Conservation (phyloP, 345 rosid genomes). For the Pistacia atlantica region DNA sequence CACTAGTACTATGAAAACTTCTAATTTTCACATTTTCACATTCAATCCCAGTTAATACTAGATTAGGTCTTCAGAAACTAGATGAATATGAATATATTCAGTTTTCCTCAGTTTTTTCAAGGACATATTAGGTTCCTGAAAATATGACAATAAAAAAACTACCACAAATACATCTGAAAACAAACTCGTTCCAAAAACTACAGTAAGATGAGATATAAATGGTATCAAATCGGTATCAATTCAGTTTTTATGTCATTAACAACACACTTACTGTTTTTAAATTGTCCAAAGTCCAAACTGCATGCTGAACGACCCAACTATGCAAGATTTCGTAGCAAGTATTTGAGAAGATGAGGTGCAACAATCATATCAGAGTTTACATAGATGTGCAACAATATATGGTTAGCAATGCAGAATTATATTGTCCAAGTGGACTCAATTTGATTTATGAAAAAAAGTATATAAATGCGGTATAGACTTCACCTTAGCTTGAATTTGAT, state of each 20-base stretch:
- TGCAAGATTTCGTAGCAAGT: not conserved
- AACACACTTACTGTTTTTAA: not conserved
- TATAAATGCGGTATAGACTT: not conserved
- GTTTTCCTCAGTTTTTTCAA: not conserved
- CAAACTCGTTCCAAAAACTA: not conserved
- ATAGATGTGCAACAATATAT: not conserved
- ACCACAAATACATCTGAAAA: not conserved
- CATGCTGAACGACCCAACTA: not conserved
- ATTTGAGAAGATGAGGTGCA: slow-evolving; percentile 4
- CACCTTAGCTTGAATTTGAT: slow-evolving; percentile 28
- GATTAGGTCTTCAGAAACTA: not conserved
- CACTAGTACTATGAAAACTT: no score
- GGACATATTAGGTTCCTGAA: not conserved
- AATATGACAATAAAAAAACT: not conserved
- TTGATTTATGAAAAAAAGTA: not conserved
- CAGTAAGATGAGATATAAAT: not conserved
- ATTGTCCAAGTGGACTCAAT: not conserved
- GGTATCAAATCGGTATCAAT: not conserved
- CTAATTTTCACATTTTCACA: no score
- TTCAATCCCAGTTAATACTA: not conserved
- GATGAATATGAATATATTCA: not conserved
- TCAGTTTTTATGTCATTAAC: not conserved
- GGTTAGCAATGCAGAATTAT: not conserved
- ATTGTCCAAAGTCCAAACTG: not conserved
- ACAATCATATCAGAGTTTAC: not conserved